A percentile compares a stretch with the other conserved stretches of the same genome.
Evolutionary conservation across 352 stramenopile species (phyloP).

Genomic region (Phytophthora podocarpi): DNA sequence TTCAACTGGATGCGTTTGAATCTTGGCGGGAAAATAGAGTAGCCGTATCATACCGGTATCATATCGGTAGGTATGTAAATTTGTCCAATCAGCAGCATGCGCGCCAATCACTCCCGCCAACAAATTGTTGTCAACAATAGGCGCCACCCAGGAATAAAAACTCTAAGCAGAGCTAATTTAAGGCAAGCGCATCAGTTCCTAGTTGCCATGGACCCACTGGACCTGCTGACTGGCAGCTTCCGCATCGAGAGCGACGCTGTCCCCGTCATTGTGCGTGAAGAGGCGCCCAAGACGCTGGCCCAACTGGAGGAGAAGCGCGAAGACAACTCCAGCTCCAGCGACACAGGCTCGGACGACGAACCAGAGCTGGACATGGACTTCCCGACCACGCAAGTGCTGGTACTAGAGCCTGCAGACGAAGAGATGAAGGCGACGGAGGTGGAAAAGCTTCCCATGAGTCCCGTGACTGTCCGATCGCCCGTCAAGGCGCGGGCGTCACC

Average conservation of each 20-base stretch:
- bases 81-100: background rate
- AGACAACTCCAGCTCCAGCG: conserved; percentile 22
- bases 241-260: background rate
- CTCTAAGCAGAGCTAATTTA: too few species aligned
- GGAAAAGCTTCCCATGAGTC: conserved; percentile 10
- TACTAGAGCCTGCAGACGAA: conserved; percentile 23
- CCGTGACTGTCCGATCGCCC: background rate
- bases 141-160: too few species aligned
- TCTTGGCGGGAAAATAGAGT: background rate
- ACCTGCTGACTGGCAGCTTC: conserved; percentile 22
- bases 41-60: background rate
- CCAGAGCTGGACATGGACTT: conserved; percentile 39
- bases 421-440: conserved; percentile 4
- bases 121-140: too few species aligned
- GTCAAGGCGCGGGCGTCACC: conserved; percentile 11
- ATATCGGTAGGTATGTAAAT: background rate
- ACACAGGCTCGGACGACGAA: conserved; percentile 23
- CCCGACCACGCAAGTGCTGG: conserved; percentile 47
- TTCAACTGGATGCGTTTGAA: background rate
- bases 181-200: background rate
- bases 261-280: background rate
- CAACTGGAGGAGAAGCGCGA: conserved; percentile 26
- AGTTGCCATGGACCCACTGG: conserved; percentile 25
- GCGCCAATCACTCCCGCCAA: too few species aligned
- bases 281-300: background rate